Percentiles rank a stretch among this genome's conserved stretches.
Evolutionary conservation across 345 rosid genomes (phyloP).

Genomic region (Boechera divaricarpa): DNA sequence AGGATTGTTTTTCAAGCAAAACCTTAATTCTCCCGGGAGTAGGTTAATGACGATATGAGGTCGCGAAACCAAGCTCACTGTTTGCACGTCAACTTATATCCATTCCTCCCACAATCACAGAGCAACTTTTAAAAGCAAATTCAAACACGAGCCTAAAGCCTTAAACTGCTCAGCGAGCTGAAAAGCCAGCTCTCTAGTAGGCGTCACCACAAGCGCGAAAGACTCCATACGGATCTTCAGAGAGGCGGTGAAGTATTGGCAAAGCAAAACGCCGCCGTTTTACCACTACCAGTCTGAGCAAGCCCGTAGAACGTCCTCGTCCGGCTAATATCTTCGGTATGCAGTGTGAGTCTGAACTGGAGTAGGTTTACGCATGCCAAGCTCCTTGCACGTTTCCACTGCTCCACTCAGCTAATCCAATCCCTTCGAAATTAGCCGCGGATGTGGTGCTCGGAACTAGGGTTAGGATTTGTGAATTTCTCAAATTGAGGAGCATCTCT

Average conservation of each 20-base stretch:
- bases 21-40: slow-evolving; percentile 95
- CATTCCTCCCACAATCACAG: slow-evolving; percentile 94
- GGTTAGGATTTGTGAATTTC: slow-evolving; percentile 39
- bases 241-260: slow-evolving; percentile 79
- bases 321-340: slow-evolving; percentile 76
- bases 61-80: slow-evolving; percentile 63
- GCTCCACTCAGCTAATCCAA: slow-evolving; percentile 92
- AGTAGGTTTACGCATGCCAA: slow-evolving; percentile 81
- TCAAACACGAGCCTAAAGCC: slow-evolving; percentile 88
- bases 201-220: slow-evolving; percentile 84
- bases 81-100: slow-evolving; percentile 82
- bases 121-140: slow-evolving; percentile 74
- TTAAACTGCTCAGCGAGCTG: slow-evolving; percentile 95
- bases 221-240: slow-evolving; percentile 86
- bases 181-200: slow-evolving; percentile 91
- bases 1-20: slow-evolving; percentile 75
- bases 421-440: slow-evolving; percentile 53
- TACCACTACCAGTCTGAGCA: slow-evolving; percentile 94
- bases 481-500: slow-evolving; percentile 49
- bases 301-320: slow-evolving; percentile 83
- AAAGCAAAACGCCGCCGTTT: slow-evolving; percentile 96
- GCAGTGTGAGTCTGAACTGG: slow-evolving; percentile 91
- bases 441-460: slow-evolving; percentile 38
- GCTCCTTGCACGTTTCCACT: slow-evolving; percentile 78
- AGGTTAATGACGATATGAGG: slow-evolving; percentile 88